These are phyloP conservation scores for Cajanus cajan DNA, from an alignment of 306 rosid genomes.

Conservation along the genomic window DNA sequence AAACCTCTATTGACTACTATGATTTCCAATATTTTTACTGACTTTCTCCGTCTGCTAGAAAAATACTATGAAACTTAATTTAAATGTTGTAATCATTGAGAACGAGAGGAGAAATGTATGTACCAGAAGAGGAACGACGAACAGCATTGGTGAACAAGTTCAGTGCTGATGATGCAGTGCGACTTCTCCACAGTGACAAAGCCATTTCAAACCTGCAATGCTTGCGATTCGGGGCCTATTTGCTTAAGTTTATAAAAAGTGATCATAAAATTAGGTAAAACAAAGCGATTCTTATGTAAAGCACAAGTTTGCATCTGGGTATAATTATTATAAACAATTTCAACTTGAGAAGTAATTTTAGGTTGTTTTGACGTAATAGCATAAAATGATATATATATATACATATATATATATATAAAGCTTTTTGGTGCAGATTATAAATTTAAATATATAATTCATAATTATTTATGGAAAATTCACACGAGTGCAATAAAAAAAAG, in stretches of 20 bases:
- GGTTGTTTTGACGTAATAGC: no score
- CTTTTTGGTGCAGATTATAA: no score
- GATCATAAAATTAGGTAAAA: background rate
- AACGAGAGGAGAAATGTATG: background rate
- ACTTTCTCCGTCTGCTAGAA: background rate
- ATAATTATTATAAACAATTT: background rate
- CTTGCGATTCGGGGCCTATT: background rate
- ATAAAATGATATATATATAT: no score
- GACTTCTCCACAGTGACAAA: conserved; percentile 9
- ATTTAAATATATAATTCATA: no score
- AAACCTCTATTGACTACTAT: no score
- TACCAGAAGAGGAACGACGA: conserved; percentile 31
- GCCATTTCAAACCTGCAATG: conserved; percentile 25
- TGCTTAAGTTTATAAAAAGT: background rate
- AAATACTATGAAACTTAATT: background rate
- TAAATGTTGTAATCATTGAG: background rate
- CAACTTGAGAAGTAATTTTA: background rate
- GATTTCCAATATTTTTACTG: background rate
- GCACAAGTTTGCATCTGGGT: background rate
- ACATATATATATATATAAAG: no score
- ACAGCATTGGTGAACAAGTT: conserved; percentile 24
- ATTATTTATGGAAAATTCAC: no score
- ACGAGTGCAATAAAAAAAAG: no score
- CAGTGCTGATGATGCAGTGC: background rate
- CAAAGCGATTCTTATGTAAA: background rate